Evolutionary conservation across 2,329 filamentous ascomycete genomes (phyloP), one percentile per base, ranked within the genome.

Genomic region (Verticillium dahliae): DNA sequence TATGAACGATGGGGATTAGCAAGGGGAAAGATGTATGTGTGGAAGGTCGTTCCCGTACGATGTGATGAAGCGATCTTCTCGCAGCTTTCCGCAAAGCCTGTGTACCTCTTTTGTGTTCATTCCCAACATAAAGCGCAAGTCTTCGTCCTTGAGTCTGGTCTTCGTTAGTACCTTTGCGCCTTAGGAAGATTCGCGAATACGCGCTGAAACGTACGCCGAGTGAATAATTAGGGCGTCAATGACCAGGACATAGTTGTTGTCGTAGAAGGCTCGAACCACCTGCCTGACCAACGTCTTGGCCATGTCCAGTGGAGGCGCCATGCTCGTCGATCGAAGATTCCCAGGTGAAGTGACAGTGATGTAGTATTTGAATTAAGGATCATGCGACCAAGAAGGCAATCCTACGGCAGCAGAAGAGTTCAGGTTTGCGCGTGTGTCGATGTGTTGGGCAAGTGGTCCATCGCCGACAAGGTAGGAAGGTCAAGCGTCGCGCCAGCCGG

Each of bases 101-200:
- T 95, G 92, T 54, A 98, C 83, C 69, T 96, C 91, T 73, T 99
- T 98, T 50, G 88, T 88, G 72, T 97, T 94, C 77, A 96, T 92
- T 65, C 89, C 89, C 76, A 97, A 89, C 31, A 98, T 81, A 69
- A 92, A 89, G 54, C 91, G 90, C 65, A 99, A 81, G 71, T 99
- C 95, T 71, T 92, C 89, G 71, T 96, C 91, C 70, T 92, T 89
- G 63, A 98, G 82, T 84, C 90, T 76, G 84, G 88, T 91, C 89
- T 62, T 84, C 71, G 90, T 85, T 63, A 92, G 54, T 61, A 39
- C 59, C 45, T 15, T 13, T 35, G 52, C 11, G 6, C 18, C 37
- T 18, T 6, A 18, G 56, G 38, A 22, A 54, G 41, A 31, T 22
- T 27, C 11, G 22, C 33, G 14, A 35, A 6, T n/a, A 22, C 39